Evolutionary conservation across 2,329 filamentous ascomycete genomes (phyloP).

Genomic region (Neodidymelliopsis sp.): DNA sequence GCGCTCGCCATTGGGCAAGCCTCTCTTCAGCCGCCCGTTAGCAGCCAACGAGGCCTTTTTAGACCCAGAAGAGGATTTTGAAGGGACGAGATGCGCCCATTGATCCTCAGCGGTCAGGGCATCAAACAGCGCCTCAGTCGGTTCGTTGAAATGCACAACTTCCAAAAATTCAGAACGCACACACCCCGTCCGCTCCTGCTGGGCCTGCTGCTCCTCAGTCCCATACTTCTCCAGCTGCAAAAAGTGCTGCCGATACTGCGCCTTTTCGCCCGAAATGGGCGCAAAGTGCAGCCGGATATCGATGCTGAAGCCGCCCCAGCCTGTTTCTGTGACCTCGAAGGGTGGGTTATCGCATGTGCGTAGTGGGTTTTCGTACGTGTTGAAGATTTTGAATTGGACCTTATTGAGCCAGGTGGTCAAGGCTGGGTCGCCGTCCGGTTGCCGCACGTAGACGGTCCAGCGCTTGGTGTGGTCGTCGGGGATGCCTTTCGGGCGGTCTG

Average conservation of each 20-base stretch:
- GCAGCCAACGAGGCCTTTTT: constrained; percentile 48
- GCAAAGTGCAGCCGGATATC: constrained; percentile 94
- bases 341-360: constrained; percentile 77
- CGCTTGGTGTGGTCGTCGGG: constrained; percentile 94
- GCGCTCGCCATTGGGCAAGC: constrained; percentile 46
- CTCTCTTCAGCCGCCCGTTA: constrained; percentile 44
- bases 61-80: constrained; percentile 51
- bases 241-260: constrained; percentile 93
- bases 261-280: constrained; percentile 87
- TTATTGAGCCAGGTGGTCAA: constrained; percentile 96
- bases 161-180: constrained; percentile 86
- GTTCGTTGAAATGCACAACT: constrained; percentile 96
- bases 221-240: constrained; percentile 91
- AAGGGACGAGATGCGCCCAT: constrained; percentile 54
- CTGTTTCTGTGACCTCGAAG: constrained; percentile 89
- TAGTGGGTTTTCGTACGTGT: constrained; percentile 91
- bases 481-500: constrained; percentile 67
- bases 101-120: constrained; percentile 78
- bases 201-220: constrained; percentile 69
- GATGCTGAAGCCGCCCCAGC: constrained; percentile 98
- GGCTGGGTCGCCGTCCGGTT: constrained; percentile 82
- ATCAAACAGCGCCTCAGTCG: constrained; percentile 90
- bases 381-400: constrained; percentile 97
- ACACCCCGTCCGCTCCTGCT: constrained; percentile 59
- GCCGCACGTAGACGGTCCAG: constrained; percentile 94